Conservation (phyloP, 1,284 basidiomycete genomes). For the Bjerkandera adusta region DNA sequence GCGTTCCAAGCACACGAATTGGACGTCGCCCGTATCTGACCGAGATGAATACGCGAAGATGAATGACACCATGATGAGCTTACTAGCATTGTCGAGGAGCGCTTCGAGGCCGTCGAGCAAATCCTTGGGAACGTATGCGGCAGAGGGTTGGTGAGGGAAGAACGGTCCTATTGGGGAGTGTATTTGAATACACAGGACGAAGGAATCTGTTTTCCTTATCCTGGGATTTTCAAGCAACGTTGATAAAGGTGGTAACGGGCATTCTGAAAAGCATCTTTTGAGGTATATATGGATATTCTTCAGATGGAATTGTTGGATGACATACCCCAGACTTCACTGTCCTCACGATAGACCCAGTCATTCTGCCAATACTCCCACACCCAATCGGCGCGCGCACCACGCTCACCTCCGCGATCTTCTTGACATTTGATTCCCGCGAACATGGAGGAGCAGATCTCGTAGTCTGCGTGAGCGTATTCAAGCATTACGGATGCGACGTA, state of each 20-base stretch:
- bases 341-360: conserved; percentile 63
- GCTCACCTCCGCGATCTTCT: conserved; percentile 56
- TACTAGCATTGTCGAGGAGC: conserved; percentile 63
- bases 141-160: conserved; percentile 64
- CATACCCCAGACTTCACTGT: conserved; percentile 72
- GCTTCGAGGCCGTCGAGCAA: conserved; percentile 60
- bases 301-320: too few relatives aligned
- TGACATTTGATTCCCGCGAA: conserved; percentile 72
- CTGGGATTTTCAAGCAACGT: conserved; percentile 56
- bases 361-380: conserved; percentile 68
- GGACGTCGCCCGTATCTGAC: conserved; percentile 50
- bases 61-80: conserved; percentile 28
- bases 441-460: conserved; percentile 62
- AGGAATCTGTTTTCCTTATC: conserved; percentile 59
- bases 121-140: conserved; percentile 61
- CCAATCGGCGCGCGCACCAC: conserved; percentile 68
- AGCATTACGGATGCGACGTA: conserved; percentile 66
- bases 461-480: conserved; percentile 56
- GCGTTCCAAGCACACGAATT: conserved; percentile 72
- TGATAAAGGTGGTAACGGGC: conserved; percentile 62
- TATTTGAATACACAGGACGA: conserved; percentile 70
- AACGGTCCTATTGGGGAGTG: conserved; percentile 65
- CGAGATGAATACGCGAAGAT: conserved; percentile 11
- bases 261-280: too few relatives aligned
- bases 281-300: conserved; percentile 5